phyloP scores from a whole-genome alignment of 169 alveolate genomes.

The Eimeria necatrix region DNA sequence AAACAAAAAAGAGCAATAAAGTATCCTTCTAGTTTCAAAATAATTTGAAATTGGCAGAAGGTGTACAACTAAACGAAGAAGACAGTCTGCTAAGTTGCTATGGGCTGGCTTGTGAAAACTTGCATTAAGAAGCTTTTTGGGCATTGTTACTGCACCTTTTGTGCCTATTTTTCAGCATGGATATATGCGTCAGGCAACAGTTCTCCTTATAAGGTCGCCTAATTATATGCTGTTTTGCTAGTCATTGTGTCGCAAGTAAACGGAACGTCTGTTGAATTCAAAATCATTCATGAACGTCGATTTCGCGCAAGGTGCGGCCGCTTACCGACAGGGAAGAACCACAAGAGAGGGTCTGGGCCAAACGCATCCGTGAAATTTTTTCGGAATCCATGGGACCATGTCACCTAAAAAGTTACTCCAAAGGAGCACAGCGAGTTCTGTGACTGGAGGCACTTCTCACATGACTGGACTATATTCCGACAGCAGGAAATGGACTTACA shows the following conservation, averaged over 20 bases:
- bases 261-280: no score
- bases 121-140: no score
- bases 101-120: no score
- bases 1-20: background rate
- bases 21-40: background rate
- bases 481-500: no score
- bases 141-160: no score
- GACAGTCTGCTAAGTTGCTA: no score
- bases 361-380: slow-evolving; percentile 59
- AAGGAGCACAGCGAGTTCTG: background rate
- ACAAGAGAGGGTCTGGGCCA: slow-evolving; percentile 73
- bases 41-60: background rate
- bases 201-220: no score
- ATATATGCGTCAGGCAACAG: no score
- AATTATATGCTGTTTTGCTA: no score
- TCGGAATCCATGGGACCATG: slow-evolving; percentile 54
- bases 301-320: background rate
- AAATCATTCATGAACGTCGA: no score
- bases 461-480: background rate
- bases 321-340: slow-evolving; percentile 74
- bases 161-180: no score
- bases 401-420: background rate
- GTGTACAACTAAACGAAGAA: background rate
- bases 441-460: background rate
- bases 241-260: no score